phyloP scores from a whole-genome alignment of 108 stramenopile species.

The Pseudonitzschia multiseries region DNA sequence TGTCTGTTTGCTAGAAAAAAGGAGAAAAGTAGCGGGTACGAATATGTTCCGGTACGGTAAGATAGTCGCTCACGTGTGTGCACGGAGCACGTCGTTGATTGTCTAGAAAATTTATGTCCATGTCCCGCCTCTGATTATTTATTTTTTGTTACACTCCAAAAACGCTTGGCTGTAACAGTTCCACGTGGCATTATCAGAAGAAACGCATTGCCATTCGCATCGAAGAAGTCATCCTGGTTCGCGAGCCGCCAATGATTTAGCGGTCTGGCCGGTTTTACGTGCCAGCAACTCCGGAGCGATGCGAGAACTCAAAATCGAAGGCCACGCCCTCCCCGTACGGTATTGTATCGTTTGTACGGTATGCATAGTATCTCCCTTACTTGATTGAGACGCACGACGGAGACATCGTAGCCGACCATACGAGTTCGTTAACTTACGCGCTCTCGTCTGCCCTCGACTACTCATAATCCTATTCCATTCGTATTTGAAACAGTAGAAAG shows the following conservation, averaged over 20 bases:
- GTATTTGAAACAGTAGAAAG: not conserved
- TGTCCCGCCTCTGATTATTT: no score
- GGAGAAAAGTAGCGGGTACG: no score
- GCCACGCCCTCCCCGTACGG: no score
- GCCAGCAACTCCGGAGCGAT: not conserved
- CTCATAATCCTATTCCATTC: constrained; percentile 1
- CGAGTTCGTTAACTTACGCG: no score
- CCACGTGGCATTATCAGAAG: not conserved
- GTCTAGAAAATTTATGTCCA: no score
- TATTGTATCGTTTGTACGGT: no score
- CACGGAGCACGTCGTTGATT: no score
- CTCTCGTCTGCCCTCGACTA: not conserved
- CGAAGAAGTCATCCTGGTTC: not conserved
- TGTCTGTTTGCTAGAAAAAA: no score
- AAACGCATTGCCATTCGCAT: not conserved
- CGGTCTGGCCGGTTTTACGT: not conserved
- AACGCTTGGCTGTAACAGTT: not conserved
- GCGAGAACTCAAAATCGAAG: not conserved
- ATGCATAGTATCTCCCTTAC: not conserved
- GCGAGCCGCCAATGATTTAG: not conserved
- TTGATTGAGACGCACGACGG: not conserved
- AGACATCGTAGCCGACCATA: constrained; percentile 2
- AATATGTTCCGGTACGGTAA: no score
- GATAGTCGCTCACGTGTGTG: no score
- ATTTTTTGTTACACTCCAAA: not conserved